Base-by-base conservation (phyloP, 2,329 filamentous ascomycete species). In the Clarireedia homoeocarpa region DNA sequence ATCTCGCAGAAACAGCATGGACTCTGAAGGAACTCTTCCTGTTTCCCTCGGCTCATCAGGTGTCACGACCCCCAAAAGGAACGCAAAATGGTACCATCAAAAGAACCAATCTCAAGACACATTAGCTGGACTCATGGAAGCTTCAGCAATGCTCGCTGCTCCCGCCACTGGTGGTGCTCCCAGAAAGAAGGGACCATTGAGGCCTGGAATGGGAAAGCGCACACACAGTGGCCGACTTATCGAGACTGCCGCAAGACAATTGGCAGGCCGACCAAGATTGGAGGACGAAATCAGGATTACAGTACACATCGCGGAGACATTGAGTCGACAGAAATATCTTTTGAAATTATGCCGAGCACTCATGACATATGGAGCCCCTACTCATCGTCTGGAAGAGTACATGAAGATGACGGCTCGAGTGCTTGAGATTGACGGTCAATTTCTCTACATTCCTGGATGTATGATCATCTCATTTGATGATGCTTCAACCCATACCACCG, bases 381-480 rank as follows among this genome's bases (percentile, higher is more conserved):
- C 91, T 0, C 91, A 96, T 73, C 85, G 91, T 10, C 75, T 96
- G 20, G 91, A 96, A 71, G 88, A 95, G 68, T 96, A 95, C 70
- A 85, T 96, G 82, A 85, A 81, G 60, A 95, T 92, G 88, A 91
- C 88, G 7, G 86, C 91, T 1, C 81, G 88, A n/a, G 88, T 94
- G 1, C 79, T 96, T 39, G 88, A 91, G 70, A 91, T 96, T 15
- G 88, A 95, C 62, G 87, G 86, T 5, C 90, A 95, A 65, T 96
- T 94, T 64, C 74, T 96, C 23, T 96, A 96, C 68, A 82, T 96
- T 30, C 91, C 91, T 0, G 89, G 89, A 0, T 95, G 89, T 67
- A 96, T 96, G 91, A 88, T 96, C 56, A 87, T 96, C 67, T 92
- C 89, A 4, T 96, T 96, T 66, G 91, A 88, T 66, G 88, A 92